These are phyloP conservation scores for Saussurea involucrata DNA, from an alignment of 129 eudicot genomes.

Conservation along the genomic window DNA sequence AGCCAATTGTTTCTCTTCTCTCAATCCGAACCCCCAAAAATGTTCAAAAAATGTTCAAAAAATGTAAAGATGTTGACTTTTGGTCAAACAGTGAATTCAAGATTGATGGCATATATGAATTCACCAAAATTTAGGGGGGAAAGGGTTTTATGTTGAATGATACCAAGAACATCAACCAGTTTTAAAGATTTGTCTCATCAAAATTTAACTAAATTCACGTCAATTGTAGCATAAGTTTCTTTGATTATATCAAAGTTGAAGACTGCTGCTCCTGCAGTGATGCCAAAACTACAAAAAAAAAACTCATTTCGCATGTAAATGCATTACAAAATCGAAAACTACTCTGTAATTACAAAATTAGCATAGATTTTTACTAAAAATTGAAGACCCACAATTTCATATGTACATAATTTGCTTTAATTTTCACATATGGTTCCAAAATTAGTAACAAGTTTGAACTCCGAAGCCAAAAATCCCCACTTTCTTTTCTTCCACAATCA, in stretches of 20 bases:
- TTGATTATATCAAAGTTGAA: not conserved
- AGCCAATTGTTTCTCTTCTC: not conserved
- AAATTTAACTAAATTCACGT: not conserved
- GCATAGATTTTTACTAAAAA: not conserved
- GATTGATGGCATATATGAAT: conserved; percentile 7
- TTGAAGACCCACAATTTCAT: not conserved
- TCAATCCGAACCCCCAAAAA: not conserved
- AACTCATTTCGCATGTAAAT: not conserved
- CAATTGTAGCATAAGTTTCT: not conserved
- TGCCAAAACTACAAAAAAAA: not conserved
- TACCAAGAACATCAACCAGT: not conserved
- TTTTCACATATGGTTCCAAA: not conserved
- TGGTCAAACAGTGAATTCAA: conserved; percentile 14
- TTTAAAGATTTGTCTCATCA: not conserved
- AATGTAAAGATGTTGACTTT: conserved; percentile 12
- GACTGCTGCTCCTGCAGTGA: not conserved
- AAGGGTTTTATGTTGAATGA: not conserved
- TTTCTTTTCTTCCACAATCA: conserved; percentile 3
- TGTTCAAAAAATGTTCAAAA: conserved; percentile 7
- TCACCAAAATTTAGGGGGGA: not conserved
- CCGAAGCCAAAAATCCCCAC: not conserved
- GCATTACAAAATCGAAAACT: conserved; percentile 5
- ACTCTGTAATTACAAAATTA: conserved; percentile 8
- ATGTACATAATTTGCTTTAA: not conserved
- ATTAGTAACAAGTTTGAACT: not conserved